phyloP scores from a whole-genome alignment of 2,329 filamentous ascomycete species.

The Aspergillus phoenicis region DNA sequence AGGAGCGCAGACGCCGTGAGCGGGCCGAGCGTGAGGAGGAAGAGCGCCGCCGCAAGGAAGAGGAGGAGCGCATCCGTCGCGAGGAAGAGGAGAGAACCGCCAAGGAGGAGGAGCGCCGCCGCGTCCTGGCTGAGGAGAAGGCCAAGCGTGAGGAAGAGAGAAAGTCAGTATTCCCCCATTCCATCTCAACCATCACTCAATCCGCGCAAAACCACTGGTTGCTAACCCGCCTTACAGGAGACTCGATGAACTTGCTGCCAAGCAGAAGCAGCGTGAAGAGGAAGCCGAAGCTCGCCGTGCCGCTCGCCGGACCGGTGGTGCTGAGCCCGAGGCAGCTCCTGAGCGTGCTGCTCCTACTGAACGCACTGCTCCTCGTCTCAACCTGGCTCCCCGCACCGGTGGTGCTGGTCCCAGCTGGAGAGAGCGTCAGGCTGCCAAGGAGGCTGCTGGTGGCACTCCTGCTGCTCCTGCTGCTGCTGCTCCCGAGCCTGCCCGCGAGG shows the following conservation, averaged over 20 bases:
- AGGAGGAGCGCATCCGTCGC: constrained; percentile 76
- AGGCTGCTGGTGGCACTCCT: constrained; percentile 28
- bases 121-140: constrained; percentile 72
- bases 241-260: constrained; percentile 63
- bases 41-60: constrained; percentile 75
- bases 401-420: constrained; percentile 55
- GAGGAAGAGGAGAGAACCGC: constrained; percentile 85
- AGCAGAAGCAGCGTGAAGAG: constrained; percentile 80
- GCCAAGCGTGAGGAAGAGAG: constrained; percentile 60
- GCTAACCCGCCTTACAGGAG: constrained; percentile 53
- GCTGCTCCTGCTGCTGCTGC: constrained; percentile 31
- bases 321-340: constrained; percentile 37
- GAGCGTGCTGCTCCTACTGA: constrained; percentile 56
- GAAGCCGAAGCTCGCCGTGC: constrained; percentile 78
- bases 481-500: constrained; percentile 25
- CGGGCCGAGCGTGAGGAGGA: constrained; percentile 81
- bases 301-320: constrained; percentile 61
- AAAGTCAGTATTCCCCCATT: constrained; percentile 49
- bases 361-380: constrained; percentile 57
- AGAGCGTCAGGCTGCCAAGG: constrained; percentile 60
- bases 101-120: constrained; percentile 77
- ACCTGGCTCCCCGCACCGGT: constrained; percentile 54
- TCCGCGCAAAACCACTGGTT: not conserved
- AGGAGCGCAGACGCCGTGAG: constrained; percentile 80
- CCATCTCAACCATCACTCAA: not conserved